A percentile compares a stretch with the other conserved stretches of the same genome.
Conservation (phyloP, 2,329 filamentous ascomycete species). For the Bipolaris zeicola region DNA sequence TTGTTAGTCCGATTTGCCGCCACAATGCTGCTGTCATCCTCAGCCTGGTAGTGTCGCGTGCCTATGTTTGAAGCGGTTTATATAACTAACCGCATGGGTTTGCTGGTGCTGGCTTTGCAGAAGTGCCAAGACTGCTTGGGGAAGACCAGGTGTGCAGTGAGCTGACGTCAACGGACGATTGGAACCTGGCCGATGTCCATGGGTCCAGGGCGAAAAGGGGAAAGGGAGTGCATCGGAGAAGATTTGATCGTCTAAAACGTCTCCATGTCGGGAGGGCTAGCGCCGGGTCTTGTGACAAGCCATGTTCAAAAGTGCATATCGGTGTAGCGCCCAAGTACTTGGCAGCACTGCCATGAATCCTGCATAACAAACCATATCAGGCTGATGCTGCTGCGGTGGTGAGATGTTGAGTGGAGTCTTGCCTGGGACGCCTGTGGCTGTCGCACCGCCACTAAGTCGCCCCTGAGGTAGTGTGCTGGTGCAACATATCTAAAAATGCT, state of each 20-base stretch:
- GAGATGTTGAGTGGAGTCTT: background rate
- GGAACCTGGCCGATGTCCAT: background rate
- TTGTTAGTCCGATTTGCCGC: background rate
- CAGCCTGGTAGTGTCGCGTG: background rate
- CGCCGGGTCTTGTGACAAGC: constrained; percentile 6
- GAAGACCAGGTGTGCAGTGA: background rate
- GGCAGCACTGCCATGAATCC: background rate
- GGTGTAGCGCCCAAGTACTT: background rate
- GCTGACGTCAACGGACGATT: constrained; percentile 11
- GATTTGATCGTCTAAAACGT: constrained; percentile 5
- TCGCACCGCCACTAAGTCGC: background rate
- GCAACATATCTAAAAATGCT: background rate
- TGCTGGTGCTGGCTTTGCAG: background rate
- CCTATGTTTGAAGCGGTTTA: background rate
- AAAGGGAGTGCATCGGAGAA: background rate
- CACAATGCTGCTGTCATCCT: constrained; percentile 1
- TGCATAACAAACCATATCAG: background rate
- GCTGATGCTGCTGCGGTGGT: background rate
- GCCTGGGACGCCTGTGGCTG: background rate
- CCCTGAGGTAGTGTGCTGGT: background rate
- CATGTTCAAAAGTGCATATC: background rate
- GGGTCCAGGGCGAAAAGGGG: constrained; percentile 1
- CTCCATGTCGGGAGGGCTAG: background rate
- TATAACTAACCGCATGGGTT: background rate
- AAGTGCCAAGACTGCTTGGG: background rate